phyloP scores from a whole-genome alignment of 1,139 yeast species.

The Magnusiomyces paraingens region DNA sequence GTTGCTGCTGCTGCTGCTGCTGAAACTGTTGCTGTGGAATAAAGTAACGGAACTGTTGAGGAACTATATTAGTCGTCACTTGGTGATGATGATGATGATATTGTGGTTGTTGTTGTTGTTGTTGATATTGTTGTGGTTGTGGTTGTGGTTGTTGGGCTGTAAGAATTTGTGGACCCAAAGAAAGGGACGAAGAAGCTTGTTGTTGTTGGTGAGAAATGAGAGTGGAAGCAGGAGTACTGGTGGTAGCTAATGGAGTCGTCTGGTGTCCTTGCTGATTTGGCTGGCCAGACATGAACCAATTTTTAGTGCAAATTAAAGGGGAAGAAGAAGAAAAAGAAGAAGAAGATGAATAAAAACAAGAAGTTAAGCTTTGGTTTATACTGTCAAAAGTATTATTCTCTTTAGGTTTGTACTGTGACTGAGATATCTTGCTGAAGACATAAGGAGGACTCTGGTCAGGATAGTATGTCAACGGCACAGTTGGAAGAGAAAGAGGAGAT shows the following conservation, averaged over 20 bases:
- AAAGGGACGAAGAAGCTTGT: not conserved
- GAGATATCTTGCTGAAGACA: not conserved
- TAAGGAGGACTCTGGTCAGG: not conserved
- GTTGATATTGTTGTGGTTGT: not conserved
- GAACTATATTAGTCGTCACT: not conserved
- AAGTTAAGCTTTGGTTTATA: not conserved
- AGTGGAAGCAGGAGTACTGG: not conserved
- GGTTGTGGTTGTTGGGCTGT: no score
- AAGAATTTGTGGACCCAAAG: not conserved
- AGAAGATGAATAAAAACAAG: not conserved
- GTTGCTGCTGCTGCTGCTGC: constrained; percentile 5
- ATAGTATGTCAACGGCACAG: not conserved
- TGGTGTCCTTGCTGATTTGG: constrained; percentile 2
- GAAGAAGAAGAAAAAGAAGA: not conserved
- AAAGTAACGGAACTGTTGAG: not conserved
- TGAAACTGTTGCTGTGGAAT: not conserved
- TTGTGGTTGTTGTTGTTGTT: no score
- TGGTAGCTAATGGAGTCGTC: not conserved
- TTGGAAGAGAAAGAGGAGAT: not conserved
- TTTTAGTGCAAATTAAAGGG: not conserved
- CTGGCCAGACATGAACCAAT: constrained; percentile 1
- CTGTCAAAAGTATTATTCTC: not conserved
- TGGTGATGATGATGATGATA: not conserved
- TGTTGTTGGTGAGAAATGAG: not conserved
- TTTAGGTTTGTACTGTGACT: not conserved